Base-by-base conservation (phyloP, 2,329 filamentous ascomycete species). In the Colletotrichum sp. region DNA sequence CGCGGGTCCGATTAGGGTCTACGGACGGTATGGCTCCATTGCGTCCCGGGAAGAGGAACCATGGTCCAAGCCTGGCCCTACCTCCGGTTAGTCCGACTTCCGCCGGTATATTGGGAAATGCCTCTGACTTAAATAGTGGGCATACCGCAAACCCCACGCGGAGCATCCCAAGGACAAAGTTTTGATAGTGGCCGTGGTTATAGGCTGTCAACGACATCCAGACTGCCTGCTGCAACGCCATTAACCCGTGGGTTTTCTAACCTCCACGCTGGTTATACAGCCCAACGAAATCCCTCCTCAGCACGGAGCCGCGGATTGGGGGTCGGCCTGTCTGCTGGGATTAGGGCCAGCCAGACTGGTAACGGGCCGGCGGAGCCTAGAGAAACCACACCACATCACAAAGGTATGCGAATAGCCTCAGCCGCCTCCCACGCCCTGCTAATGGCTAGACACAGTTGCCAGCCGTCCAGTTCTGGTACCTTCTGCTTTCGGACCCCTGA, bases 201-300 rank as follows among this genome's bases (percentile, higher is more conserved):
- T 28, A 81, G 81, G 16, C 61, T 84, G 32, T 80, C 82, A 24
- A 80, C 78, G 7, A 80, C 83, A 36, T 81, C 83, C 7, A 82
- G 82, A 16, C 75, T 83, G 7, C 80, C 83, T n/a, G 71, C 78
- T n/a, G 82, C 82, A 10, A 80, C 82, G 16, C 79, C 80, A 13
- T 61, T 69, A 9, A 26, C 64, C 6, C 72, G 69, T 24, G 75
- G 77, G 3, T 60, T 68, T 9, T 61, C 68, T 18, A 43, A 73
- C 10, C 43, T 65, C n/a, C 75, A 75, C 10, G 64, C 67, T 30
- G 70, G 21, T 26, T 60, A 70, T 13, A 52, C 69, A 18, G 32
- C 57, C n/a, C 30, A 24, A 59, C 39, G 30, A 55, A 52, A 65
- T 66, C 69, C 32, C 32, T 7, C 59, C 3, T 18, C n/a, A 8